A percentile compares a stretch with the other conserved stretches of the same genome.
These are phyloP conservation scores for Apophysomyces sp. DNA, from an alignment of 371 early-diverging fungal species.

Conservation along the genomic window DNA sequence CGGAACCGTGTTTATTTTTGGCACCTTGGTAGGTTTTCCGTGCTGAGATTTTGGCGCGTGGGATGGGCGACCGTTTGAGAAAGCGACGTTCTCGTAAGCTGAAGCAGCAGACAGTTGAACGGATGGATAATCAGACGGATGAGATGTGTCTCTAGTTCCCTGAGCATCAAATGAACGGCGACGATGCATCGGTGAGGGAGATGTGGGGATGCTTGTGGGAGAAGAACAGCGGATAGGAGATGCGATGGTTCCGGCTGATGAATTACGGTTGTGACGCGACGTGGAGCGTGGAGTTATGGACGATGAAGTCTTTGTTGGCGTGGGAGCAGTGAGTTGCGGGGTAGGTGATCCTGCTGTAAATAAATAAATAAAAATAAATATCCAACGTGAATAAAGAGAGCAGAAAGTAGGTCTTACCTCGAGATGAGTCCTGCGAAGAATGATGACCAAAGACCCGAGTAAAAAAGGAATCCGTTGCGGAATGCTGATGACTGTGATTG, in stretches of 20 bases:
- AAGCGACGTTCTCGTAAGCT: background rate
- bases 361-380: background rate
- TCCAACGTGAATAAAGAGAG: background rate
- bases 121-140: background rate
- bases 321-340: slow-evolving; percentile 12
- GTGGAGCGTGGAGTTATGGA: slow-evolving; percentile 4
- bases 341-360: slow-evolving; percentile 25
- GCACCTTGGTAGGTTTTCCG: background rate
- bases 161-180: slow-evolving; percentile 36
- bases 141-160: slow-evolving; percentile 6
- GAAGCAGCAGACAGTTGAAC: background rate
- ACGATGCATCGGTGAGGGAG: slow-evolving; percentile 19
- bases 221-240: slow-evolving; percentile 4
- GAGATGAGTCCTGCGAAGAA: slow-evolving; percentile 33
- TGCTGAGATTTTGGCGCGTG: background rate
- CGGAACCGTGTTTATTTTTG: slow-evolving; percentile 10
- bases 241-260: slow-evolving; percentile 32
- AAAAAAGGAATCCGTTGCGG: slow-evolving; percentile 27
- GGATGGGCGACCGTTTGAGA: background rate
- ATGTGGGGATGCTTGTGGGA: slow-evolving; percentile 5
- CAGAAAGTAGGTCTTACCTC: slow-evolving; percentile 18
- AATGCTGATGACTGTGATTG: background rate
- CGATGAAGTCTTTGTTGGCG: slow-evolving; percentile 10
- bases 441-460: slow-evolving; percentile 40
- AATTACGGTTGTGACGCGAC: slow-evolving; percentile 35